These are phyloP conservation scores for Protomyces pachydermus DNA, from an alignment of 1,139 yeast genomes.

Conservation along the genomic window DNA sequence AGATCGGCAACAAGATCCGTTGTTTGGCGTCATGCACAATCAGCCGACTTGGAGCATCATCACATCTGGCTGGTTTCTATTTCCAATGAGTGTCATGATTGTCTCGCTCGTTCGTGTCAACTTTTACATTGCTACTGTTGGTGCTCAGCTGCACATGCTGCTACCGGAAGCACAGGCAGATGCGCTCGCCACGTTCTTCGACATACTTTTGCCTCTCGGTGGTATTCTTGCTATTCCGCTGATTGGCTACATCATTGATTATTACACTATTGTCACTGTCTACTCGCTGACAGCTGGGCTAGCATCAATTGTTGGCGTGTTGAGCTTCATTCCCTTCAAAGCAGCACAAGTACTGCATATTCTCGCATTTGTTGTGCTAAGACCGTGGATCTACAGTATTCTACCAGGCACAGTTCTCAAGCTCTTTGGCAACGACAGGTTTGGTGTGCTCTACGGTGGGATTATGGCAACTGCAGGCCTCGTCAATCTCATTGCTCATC, in stretches of 20 bases:
- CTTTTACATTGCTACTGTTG: slow-evolving; percentile 14
- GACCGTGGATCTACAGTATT: slow-evolving; percentile 90
- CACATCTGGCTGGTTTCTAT: slow-evolving; percentile 2
- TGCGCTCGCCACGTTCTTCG: slow-evolving; percentile 50
- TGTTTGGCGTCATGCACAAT: slow-evolving; percentile 41
- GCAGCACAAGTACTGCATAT: slow-evolving; percentile 58
- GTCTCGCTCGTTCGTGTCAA: slow-evolving; percentile 8
- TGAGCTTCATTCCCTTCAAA: slow-evolving; percentile 51
- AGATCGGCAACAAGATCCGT: background rate
- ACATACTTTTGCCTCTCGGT: slow-evolving; percentile 50
- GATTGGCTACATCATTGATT: slow-evolving; percentile 76
- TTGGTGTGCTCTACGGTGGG: slow-evolving; percentile 88
- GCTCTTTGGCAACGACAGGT: slow-evolving; percentile 86
- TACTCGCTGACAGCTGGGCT: slow-evolving; percentile 51
- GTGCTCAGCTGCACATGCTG: slow-evolving; percentile 1
- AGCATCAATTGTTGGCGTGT: slow-evolving; percentile 59
- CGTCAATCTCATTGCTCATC: slow-evolving; percentile 53
- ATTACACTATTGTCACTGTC: slow-evolving; percentile 59
- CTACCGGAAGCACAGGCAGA: slow-evolving; percentile 25
- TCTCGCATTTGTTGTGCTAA: slow-evolving; percentile 64
- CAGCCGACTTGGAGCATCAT: slow-evolving; percentile 42
- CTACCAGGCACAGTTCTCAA: slow-evolving; percentile 87
- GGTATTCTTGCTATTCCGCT: slow-evolving; percentile 59
- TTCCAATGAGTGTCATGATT: slow-evolving; percentile 11
- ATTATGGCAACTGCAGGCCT: slow-evolving; percentile 53